Evolutionary conservation across 441 rosid genomes (phyloP).

Genomic region (Sinapis alba): DNA sequence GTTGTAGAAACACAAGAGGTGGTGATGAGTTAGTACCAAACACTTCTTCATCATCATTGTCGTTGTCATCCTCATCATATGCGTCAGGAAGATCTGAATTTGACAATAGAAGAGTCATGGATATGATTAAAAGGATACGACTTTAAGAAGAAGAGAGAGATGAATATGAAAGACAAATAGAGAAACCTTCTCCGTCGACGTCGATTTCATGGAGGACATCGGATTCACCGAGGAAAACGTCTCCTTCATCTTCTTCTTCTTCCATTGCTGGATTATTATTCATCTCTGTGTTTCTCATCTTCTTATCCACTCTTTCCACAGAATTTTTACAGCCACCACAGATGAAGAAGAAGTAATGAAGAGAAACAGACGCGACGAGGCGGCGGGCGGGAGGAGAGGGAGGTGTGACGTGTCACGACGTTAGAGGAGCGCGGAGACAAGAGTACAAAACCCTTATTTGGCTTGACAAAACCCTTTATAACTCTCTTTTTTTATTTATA

Average conservation of each 20-base stretch:
- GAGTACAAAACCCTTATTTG: conserved; percentile 4
- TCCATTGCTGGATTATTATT: conserved; percentile 39
- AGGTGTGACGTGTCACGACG: conserved; percentile 23
- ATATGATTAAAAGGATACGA: neutral
- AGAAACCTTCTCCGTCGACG: conserved; percentile 76
- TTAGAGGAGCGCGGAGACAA: neutral
- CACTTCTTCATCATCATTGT: conserved; percentile 43
- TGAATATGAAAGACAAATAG: neutral
- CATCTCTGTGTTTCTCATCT: conserved; percentile 41
- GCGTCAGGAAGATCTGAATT: conserved; percentile 78
- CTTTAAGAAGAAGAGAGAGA: neutral
- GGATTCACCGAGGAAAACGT: conserved; percentile 73
- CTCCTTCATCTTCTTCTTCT: conserved; percentile 48
- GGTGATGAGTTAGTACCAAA: conserved; percentile 40
- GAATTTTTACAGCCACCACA: neutral
- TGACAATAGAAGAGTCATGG: neutral
- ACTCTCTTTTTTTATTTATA: no score
- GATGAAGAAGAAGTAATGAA: neutral
- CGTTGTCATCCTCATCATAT: conserved; percentile 49
- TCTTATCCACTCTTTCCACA: conserved; percentile 1
- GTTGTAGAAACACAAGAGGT: neutral
- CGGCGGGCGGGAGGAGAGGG: neutral
- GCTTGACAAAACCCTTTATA: neutral
- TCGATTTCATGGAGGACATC: conserved; percentile 69
- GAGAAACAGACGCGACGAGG: neutral